phyloP scores from a whole-genome alignment of 2,329 filamentous ascomycete species.

The Tolypocladium nubicola region DNA sequence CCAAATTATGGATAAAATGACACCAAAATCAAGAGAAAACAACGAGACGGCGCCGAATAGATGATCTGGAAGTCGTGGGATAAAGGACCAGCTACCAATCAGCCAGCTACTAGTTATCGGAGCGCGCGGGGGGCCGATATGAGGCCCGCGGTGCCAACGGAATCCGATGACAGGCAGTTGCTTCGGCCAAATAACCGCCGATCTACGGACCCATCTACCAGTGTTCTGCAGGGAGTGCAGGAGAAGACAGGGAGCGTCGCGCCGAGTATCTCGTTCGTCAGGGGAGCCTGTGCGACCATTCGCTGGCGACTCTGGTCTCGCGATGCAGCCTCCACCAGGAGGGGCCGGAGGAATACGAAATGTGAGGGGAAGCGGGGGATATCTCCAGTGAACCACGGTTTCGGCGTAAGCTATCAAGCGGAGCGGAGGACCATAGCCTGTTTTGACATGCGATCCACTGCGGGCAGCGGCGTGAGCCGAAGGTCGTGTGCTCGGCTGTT shows the following conservation, averaged over 20 bases:
- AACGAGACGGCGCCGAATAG: not conserved
- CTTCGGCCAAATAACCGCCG: not conserved
- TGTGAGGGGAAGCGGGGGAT: not conserved
- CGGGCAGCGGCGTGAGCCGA: not conserved
- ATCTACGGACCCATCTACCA: not conserved
- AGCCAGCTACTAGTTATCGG: not conserved
- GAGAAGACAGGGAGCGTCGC: not conserved
- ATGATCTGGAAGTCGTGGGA: not conserved
- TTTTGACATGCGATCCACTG: not conserved
- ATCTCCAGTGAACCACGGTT: not conserved
- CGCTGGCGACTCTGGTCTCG: not conserved
- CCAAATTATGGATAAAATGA: not conserved
- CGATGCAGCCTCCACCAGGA: not conserved
- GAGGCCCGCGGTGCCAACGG: not conserved
- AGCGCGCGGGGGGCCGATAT: slow-evolving; percentile 1
- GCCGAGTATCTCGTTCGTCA: not conserved
- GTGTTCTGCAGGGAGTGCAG: not conserved
- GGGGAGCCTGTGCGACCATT: not conserved
- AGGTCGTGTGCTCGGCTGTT: not conserved
- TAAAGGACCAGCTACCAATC: not conserved
- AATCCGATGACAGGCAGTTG: not conserved
- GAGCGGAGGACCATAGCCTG: not conserved
- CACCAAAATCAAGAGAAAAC: not conserved
- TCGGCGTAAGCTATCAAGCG: not conserved
- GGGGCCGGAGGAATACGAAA: not conserved